Percentiles rank a stretch among this genome's conserved stretches.
These are phyloP conservation scores for Tetradesmus lagerheimii DNA, from an alignment of 139 green algal species.

Conservation along the genomic window DNA sequence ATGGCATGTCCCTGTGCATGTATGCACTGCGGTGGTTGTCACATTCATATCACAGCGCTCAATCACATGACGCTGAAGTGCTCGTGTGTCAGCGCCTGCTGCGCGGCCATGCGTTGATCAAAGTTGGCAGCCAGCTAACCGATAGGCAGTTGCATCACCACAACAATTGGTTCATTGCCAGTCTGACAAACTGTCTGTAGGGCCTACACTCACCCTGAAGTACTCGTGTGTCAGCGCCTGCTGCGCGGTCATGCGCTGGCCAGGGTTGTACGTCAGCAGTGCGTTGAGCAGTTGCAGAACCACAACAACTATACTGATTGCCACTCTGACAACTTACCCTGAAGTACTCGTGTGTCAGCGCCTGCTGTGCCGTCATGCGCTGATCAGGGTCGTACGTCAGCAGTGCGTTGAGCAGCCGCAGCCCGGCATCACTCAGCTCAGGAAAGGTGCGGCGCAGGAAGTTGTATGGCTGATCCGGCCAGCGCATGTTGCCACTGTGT, in stretches of 20 bases:
- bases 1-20: too few relatives aligned
- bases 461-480: slow-evolving; percentile 83
- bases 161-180: too few relatives aligned
- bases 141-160: too few relatives aligned
- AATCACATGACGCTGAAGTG: background rate
- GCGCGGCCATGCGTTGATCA: background rate
- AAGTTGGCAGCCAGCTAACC: background rate
- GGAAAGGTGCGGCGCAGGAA: slow-evolving; percentile 63
- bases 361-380: slow-evolving; percentile 62
- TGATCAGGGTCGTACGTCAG: slow-evolving; percentile 67
- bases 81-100: background rate
- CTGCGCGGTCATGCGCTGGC: background rate
- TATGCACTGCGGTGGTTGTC: too few relatives aligned
- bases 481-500: slow-evolving; percentile 44
- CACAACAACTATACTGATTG: background rate
- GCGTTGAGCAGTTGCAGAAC: background rate
- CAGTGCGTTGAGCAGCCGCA: slow-evolving; percentile 76
- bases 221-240: background rate
- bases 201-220: background rate
- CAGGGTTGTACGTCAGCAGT: background rate
- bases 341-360: slow-evolving; percentile 72
- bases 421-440: slow-evolving; percentile 53
- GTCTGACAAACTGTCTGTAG: too few relatives aligned
- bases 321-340: slow-evolving; percentile 24
- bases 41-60: too few relatives aligned